A percentile compares a stretch with the other conserved stretches of the same genome.
These are phyloP conservation scores for Hypomontagnella submonticulosa DNA, from an alignment of 495 filamentous ascomycete species.

Conservation along the genomic window DNA sequence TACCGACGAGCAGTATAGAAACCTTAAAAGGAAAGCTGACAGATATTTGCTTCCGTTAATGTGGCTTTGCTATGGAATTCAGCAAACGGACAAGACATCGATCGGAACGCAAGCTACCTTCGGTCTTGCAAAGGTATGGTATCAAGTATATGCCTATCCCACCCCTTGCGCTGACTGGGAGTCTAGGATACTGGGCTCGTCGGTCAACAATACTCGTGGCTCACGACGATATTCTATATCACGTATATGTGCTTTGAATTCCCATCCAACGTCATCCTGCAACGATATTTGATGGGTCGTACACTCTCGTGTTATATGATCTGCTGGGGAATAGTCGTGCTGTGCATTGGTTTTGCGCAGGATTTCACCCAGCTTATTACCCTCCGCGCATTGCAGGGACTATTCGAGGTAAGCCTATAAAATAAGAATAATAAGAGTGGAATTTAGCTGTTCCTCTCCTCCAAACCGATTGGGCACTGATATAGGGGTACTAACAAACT, in stretches of 20 bases:
- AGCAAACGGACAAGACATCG: conserved; percentile 49
- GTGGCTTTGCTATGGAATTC: conserved; percentile 52
- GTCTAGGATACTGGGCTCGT: conserved; percentile 47
- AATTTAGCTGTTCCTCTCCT: not conserved
- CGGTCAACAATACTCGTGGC: conserved; percentile 50
- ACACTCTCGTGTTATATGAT: conserved; percentile 51
- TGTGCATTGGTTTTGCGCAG: conserved; percentile 48
- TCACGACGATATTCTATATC: conserved; percentile 50
- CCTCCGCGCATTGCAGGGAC: conserved; percentile 49
- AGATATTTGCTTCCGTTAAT: conserved; percentile 47
- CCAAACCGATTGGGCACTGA: not conserved
- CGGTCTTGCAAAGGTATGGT: conserved; percentile 33
- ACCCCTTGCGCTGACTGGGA: not conserved
- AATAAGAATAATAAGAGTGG: not conserved
- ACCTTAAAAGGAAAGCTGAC: conserved; percentile 45
- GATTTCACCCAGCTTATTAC: conserved; percentile 50
- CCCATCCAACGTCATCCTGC: conserved; percentile 47
- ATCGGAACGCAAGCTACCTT: conserved; percentile 49
- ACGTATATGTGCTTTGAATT: conserved; percentile 51
- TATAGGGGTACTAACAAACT: not conserved
- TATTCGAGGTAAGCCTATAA: conserved; percentile 46
- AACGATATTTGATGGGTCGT: conserved; percentile 48
- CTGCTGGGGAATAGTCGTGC: conserved; percentile 46
- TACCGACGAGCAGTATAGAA: conserved; percentile 47
- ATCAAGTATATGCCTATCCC: not conserved